Conservation (phyloP, 768 basidiomycete species). For the Sarcomyxa edulis region DNA sequence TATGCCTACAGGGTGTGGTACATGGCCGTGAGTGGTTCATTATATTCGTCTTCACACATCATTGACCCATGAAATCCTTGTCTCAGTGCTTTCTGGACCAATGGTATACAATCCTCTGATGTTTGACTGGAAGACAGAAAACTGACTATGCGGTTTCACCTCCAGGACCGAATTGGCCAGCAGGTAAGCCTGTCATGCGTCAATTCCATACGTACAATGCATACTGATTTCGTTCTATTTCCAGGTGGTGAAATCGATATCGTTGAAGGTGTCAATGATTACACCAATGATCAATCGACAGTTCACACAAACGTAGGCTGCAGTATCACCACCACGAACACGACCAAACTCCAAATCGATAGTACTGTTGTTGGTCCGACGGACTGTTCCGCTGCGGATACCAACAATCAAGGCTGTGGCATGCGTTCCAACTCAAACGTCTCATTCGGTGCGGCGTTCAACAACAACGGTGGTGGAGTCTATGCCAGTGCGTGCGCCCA, state of each 20-base stretch:
- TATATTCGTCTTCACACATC: not conserved
- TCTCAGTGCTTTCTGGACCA: conserved; percentile 42
- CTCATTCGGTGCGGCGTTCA: conserved; percentile 85
- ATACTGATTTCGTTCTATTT: too few relatives aligned
- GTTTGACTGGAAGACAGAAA: conserved; percentile 26
- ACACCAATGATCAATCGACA: conserved; percentile 77
- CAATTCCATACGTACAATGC: too few relatives aligned
- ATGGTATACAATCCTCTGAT: conserved; percentile 27
- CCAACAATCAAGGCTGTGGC: conserved; percentile 80
- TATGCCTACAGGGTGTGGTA: conserved; percentile 88
- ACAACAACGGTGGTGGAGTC: conserved; percentile 79
- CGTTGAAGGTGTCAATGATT: conserved; percentile 77
- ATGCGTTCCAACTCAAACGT: conserved; percentile 52
- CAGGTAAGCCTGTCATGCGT: too few relatives aligned
- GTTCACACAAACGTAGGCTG: conserved; percentile 77
- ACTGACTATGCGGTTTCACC: conserved; percentile 67
- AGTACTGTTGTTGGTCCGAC: conserved; percentile 65
- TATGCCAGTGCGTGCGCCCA: conserved; percentile 74
- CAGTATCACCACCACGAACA: conserved; percentile 43
- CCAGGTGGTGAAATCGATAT: conserved; percentile 83
- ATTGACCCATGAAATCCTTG: not conserved
- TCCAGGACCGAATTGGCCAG: conserved; percentile 59
- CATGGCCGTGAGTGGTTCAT: conserved; percentile 58
- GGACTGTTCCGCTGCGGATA: conserved; percentile 66
- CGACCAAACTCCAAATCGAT: conserved; percentile 46